Base-by-base conservation (phyloP, 208 protist species). In the Acanthamoeba sp. region DNA sequence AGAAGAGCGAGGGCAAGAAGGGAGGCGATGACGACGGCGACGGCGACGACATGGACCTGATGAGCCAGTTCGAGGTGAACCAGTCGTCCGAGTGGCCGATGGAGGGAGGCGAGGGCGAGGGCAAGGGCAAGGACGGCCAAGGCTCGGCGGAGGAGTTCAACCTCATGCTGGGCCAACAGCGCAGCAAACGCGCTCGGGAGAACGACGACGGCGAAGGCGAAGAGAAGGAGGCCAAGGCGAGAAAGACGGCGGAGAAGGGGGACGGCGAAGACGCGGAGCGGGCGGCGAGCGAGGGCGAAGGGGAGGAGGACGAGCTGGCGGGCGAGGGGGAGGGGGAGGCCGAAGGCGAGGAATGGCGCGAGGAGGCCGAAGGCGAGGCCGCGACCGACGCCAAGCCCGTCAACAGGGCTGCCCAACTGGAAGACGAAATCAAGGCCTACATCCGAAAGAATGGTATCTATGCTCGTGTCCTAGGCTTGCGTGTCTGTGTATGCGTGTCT, bases 381-480 rank as follows among this genome's bases (percentile, higher is more conserved):
- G 12, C 29, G 16, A 42, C 20, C 34, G 29, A 20, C 32, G 69
- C 14, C 36, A 36, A 27, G 34, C 12, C 29, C 18, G 18, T 40
- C 6, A 78, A 7, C 40, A 50, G 42, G 10, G 38, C 76, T 24
- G 76, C 38, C 10, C 20, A 57, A 16, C 10, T 85, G 42, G 76
- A 85, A 24, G 76, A 85, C 40, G 42, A 85, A 12, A 52, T 88
- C 78, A 52, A 59, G 29, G 27, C 27, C 18, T 88, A 59, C 12
- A 88, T 88, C 78, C 78, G 78, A 6, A 29, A 88, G 48, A 88
- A 88, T 22, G 45, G 78, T 88, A 40, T 34, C 16, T 27, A 9
- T 0, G 24, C 34, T n/a, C 14, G 2, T 73, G n/a, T 36, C 20
- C 27, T 42, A 38, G 32, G 18, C 7, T 27, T 80, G 38, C 4